Base-by-base conservation (phyloP, 2,329 filamentous ascomycete genomes). In the Alternaria alternata region DNA sequence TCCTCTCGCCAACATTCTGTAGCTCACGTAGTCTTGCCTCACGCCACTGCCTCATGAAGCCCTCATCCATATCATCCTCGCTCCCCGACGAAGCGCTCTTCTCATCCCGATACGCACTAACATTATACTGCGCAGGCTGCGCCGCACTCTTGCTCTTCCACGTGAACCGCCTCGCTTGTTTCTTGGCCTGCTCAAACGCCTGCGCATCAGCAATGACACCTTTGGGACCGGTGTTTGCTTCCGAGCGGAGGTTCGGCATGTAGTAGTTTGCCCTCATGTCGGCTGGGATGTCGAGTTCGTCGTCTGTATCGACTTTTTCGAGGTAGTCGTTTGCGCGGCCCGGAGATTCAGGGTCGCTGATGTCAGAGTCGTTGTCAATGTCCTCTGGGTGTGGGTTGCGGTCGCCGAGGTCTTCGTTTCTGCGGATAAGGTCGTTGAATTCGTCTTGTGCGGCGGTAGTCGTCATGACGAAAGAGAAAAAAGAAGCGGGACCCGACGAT, bases 191-290 rank as follows among this genome's bases (percentile, higher is more conserved):
- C 80, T 92, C 90, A 78, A 90, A 94, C 71, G 89, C 88, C 72
- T 91, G 86, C 38, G 92, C 92, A 75, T 95, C 92, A 69, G 91
- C 91, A 73, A 95, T 94, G 78, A 95, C 92, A 64, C 92, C 92
- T 82, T 94, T 94, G 68, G 93, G 91, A 47, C 92, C 92, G 3
- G 91, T 94, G 68, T 91, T 89, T 66, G 88, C 86, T 59, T 90
- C 89, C 54, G 82, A 87, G 76, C 91, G 77, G 62, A 91, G 86
- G 73, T 84, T 85, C 71, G 91, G 78, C 76, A 84, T 81, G 69
- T 80, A 81, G 77, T 83, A 84, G 66, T 85, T 80, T 60, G 84
- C 82, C 53, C 88, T 85, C 77, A 88, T 88, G 71, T 89, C 73
- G 65, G 73, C 69, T 51, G 78, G 72, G 26, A 79, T 61, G 61